Base-by-base conservation (phyloP, 345 rosid species). In the Eucalyptus curtisii region DNA sequence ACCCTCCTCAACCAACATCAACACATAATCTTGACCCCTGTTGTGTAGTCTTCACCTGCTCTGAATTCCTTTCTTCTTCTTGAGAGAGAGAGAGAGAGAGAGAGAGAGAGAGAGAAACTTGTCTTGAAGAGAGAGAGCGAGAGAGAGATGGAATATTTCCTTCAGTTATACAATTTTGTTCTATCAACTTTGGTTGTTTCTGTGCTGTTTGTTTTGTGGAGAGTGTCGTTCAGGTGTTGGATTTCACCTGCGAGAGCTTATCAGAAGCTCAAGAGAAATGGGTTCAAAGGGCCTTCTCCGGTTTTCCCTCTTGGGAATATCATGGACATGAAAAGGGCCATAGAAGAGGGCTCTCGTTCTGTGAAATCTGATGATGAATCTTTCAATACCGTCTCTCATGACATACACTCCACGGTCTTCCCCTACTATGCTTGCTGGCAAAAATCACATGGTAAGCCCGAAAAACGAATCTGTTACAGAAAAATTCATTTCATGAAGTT, bases 361-460 rank as follows among this genome's bases (percentile, higher is more conserved):
- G 88, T 86, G 86, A 79, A 90, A 55, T 89, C 93, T 42, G 40
- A 86, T 30, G 82, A 61, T 42, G 44, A 71, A 71, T 71, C 81
- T 71, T 27, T 31, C 9, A 40, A 17, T 13, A 66, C 44, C n/a
- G 86, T 98, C 87, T 94, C 95, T 81, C 95, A 98, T 90, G 96
- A 98, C 90, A 97, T 98, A 81, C 99, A 98, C 91, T 93, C 96
- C 86, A 80, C 90, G 48, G 97, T 95, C 5, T 95, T 97, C 91
- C 99, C 99, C 59, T 95, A 94, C 92, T 98, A 95, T 49, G 89
- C 97, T 86, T 91, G 81, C 49, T 98, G 99, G 99, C 98, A 97
- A 88, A 90, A 94, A 86, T 93, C 93, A 22, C 91, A 96, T 85
- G 99, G 99, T 95, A 90, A 50, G 92, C 27, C 6, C 17, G 57